Base-by-base conservation (phyloP, 176 grass and related monocot species). In the Triticum turgidum region DNA sequence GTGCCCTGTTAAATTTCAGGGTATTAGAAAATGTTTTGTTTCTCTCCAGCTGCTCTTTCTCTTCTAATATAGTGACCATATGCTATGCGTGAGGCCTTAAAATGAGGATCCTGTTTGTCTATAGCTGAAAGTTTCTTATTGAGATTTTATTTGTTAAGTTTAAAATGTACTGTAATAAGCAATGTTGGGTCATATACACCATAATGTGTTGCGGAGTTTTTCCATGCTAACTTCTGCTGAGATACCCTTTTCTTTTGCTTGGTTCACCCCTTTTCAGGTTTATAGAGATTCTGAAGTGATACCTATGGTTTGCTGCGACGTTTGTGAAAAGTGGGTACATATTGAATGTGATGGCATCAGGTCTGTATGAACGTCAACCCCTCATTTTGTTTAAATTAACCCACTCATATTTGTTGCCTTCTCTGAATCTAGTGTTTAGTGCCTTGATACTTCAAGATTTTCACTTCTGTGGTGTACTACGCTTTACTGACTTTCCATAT, bases 251-350 rank as follows among this genome's bases (percentile, higher is more conserved):
- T 71, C 29, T 69, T 35, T 69, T 77, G 39, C 30, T 76, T 66
- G 59, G 22, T 52, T 69, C 30, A 17, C 79, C 66, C 27, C 30
- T 83, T 94, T 91, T 87, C 69, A 99, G 97, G 97, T 99, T 35
- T 99, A 99, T 91, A 94, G 97, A 91, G 97, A 99, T 81, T 99
- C 97, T 90, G 97, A 99, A 91, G 91, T 92, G 54, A 96, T 87
- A 82, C 97, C 97, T 11, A 99, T 99, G 97, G 97, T 99, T 87
- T 99, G 97, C 44, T 99, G 97, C 12, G 97, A 99, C 78, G 76
- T 86, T 81, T 99, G 97, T 89, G 94, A 99, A 92, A 95, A 94
- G 85, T 99, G 97, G 97, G 97, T 99, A 32, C 97, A 99, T 83
- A 96, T 95, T 80, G 84, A 89, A 56, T 99, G 97, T 81, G 97